Conservation (phyloP, 169 alveolate genomes). For the Plasmodium blacklocki region DNA sequence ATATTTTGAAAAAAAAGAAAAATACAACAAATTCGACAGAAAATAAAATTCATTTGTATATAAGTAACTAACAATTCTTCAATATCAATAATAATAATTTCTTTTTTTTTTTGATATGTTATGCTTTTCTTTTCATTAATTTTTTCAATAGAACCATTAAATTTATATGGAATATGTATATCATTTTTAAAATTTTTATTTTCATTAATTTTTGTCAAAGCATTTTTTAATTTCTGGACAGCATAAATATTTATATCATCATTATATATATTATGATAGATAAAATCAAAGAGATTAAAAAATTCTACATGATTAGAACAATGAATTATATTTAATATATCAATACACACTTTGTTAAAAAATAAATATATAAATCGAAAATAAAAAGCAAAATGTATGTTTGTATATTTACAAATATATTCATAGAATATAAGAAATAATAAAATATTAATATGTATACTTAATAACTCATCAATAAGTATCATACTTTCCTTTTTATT, state of each 20-base stretch:
- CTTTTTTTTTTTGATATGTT: conserved; percentile 9
- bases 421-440: conserved; percentile 60
- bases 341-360: conserved; percentile 60
- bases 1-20: conserved; percentile 68
- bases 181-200: not conserved
- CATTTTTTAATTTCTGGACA: conserved; percentile 15
- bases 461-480: conserved; percentile 42
- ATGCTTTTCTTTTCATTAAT: not conserved
- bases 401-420: conserved; percentile 54
- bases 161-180: not conserved
- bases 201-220: not conserved
- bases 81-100: conserved; percentile 54
- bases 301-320: conserved; percentile 44
- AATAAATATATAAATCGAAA: conserved; percentile 37
- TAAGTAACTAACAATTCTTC: conserved; percentile 73
- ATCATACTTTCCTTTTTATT: not conserved
- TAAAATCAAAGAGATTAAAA: conserved; percentile 42
- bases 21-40: conserved; percentile 71
- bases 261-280: not conserved
- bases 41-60: conserved; percentile 48
- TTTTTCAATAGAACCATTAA: no score
- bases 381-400: conserved; percentile 38
- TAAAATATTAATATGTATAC: conserved; percentile 59
- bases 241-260: not conserved
- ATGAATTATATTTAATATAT: conserved; percentile 33